A percentile compares a stretch with the other conserved stretches of the same genome.
These are phyloP conservation scores for Cerioporus squamosus DNA, from an alignment of 1,284 basidiomycete species.

Conservation along the genomic window DNA sequence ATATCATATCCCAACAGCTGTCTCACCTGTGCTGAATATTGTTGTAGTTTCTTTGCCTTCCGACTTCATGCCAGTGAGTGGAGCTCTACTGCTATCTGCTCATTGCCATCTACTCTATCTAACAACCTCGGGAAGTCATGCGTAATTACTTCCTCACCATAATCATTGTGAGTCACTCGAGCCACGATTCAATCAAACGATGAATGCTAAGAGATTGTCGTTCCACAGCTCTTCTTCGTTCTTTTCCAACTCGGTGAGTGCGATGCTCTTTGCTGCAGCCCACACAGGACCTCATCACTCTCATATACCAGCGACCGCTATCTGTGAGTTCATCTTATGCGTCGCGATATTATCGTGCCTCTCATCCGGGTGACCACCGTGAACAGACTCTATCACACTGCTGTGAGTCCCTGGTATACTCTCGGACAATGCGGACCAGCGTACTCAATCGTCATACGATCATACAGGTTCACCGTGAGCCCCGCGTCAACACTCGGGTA, in stretches of 20 bases:
- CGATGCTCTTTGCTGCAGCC: too few species aligned
- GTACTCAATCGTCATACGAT: too few species aligned
- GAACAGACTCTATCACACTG: neutral
- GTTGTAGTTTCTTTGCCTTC: slow-evolving; percentile 13
- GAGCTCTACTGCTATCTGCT: too few species aligned
- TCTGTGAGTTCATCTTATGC: neutral
- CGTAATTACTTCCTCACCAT: neutral
- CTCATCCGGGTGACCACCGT: neutral
- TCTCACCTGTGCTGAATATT: neutral
- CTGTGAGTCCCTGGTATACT: neutral
- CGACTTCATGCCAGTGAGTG: slow-evolving; percentile 15
- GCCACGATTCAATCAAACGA: too few species aligned
- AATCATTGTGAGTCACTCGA: neutral
- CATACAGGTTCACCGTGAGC: neutral
- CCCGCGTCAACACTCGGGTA: neutral
- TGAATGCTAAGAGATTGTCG: neutral
- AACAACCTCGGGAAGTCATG: slow-evolving; percentile 2
- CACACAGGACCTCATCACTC: neutral
- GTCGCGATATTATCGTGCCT: too few species aligned
- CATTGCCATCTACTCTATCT: neutral
- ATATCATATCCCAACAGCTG: neutral
- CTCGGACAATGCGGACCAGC: neutral
- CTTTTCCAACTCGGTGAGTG: slow-evolving; percentile 11
- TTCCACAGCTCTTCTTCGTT: slow-evolving; percentile 1
- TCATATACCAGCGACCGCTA: neutral